Percentiles rank a stretch among this genome's conserved stretches.
These are phyloP conservation scores for Trametes maxima DNA, from an alignment of 768 basidiomycete genomes.

Conservation along the genomic window DNA sequence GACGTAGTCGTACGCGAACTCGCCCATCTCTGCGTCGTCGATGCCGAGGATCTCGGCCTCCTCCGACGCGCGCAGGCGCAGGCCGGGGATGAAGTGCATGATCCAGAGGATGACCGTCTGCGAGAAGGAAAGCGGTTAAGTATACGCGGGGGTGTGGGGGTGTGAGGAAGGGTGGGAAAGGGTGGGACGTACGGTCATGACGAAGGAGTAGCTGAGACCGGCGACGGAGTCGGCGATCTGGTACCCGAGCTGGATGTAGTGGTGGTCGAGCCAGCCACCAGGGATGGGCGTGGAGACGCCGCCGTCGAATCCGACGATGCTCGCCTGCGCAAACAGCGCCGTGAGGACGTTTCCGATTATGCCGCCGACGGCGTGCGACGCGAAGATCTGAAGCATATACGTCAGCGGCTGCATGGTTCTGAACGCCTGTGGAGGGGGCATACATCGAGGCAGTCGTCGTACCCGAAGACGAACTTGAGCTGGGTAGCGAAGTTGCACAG, in stretches of 20 bases:
- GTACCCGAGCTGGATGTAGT: conserved; percentile 81
- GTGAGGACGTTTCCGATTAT: conserved; percentile 79
- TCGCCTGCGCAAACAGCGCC: conserved; percentile 82
- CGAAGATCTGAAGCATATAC: conserved; percentile 68
- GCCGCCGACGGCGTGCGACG: conserved; percentile 79
- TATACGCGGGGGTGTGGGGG: too few species aligned
- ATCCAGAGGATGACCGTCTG: conserved; percentile 83
- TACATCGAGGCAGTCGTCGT: conserved; percentile 83
- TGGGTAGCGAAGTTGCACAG: conserved; percentile 95
- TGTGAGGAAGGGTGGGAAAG: background rate
- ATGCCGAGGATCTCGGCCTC: conserved; percentile 81
- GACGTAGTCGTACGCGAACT: conserved; percentile 57
- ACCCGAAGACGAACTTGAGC: conserved; percentile 79
- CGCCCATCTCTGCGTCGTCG: conserved; percentile 71
- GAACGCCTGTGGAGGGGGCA: conserved; percentile 24
- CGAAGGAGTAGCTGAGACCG: conserved; percentile 71
- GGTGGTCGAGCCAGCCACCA: conserved; percentile 89
- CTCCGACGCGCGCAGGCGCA: conserved; percentile 67
- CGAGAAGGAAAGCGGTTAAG: background rate
- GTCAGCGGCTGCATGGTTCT: background rate
- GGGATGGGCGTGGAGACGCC: conserved; percentile 48
- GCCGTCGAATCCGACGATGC: conserved; percentile 82
- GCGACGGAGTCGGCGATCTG: conserved; percentile 78
- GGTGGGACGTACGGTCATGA: conserved; percentile 61
- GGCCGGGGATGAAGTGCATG: conserved; percentile 86